Conservation (phyloP, 495 filamentous ascomycete species). For the Tuber borchii region DNA sequence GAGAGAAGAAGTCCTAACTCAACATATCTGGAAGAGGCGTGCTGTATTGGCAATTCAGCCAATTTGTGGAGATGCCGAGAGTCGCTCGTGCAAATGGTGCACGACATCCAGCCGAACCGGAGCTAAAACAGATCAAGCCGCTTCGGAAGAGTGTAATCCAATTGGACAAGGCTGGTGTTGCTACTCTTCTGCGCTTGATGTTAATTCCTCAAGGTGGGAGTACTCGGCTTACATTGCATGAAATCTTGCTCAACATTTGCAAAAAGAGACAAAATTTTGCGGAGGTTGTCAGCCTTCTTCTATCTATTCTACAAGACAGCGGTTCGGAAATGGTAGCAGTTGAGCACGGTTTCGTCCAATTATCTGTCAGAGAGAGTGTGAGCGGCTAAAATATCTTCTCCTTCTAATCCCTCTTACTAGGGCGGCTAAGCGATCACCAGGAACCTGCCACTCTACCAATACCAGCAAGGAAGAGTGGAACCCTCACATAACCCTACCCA, state of each 20-base stretch:
- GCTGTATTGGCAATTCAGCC: conserved; percentile 57
- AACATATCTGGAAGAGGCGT: conserved; percentile 74
- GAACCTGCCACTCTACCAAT: too few relatives aligned
- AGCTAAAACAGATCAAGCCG: conserved; percentile 52
- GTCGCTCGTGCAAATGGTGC: conserved; percentile 48
- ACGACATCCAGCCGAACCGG: conserved; percentile 43
- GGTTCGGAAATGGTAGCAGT: conserved; percentile 87
- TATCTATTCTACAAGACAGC: conserved; percentile 94
- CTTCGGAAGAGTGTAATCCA: conserved; percentile 76
- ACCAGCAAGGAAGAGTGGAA: too few relatives aligned
- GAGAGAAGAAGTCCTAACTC: conserved; percentile 87
- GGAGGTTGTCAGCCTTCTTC: conserved; percentile 86
- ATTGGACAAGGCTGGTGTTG: conserved; percentile 89
- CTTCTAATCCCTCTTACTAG: too few relatives aligned
- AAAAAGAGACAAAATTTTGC: conserved; percentile 89
- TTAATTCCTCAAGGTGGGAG: conserved; percentile 86
- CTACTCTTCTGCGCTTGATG: conserved; percentile 90
- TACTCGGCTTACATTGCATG: conserved; percentile 69
- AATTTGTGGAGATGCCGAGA: conserved; percentile 53
- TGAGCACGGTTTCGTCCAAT: conserved; percentile 86
- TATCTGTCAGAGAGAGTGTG: conserved; percentile 85
- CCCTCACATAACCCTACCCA: too few relatives aligned
- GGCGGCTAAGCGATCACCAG: too few relatives aligned
- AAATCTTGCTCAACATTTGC: conserved; percentile 79
- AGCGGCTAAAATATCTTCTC: too few relatives aligned